phyloP scores from a whole-genome alignment of 2,329 filamentous ascomycete genomes.

The Arthrobotrys pseudoclavata region DNA sequence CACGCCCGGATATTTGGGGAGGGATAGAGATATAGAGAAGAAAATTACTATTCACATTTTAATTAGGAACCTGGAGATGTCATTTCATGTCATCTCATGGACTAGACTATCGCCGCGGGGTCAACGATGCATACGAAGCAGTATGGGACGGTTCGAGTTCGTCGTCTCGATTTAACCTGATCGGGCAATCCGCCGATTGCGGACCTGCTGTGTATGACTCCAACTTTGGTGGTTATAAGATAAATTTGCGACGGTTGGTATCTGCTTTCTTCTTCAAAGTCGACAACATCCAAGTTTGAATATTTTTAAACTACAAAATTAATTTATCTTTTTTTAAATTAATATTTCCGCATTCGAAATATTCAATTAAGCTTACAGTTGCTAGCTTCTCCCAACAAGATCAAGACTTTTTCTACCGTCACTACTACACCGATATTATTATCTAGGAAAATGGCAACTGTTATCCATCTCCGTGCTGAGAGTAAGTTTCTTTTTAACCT shows the following conservation, averaged over 20 bases:
- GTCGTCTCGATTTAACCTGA: constrained; percentile 25
- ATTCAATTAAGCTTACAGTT: too few species aligned
- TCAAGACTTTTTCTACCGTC: not conserved
- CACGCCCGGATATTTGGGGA: not conserved
- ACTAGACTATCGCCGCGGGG: constrained; percentile 8
- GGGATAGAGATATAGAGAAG: constrained; percentile 33
- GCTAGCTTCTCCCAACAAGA: not conserved
- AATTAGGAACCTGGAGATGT: constrained; percentile 16
- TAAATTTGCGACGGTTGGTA: constrained; percentile 37
- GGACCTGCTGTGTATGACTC: constrained; percentile 59
- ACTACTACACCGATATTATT: not conserved
- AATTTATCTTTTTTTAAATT: too few species aligned
- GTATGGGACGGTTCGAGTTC: constrained; percentile 18
- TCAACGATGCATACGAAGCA: too few species aligned
- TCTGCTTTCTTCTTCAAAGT: not conserved
- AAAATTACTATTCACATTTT: constrained; percentile 25
- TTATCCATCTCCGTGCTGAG: constrained; percentile 67
- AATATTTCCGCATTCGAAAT: too few species aligned
- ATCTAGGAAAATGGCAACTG: constrained; percentile 64
- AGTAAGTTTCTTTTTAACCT: constrained; percentile 64
- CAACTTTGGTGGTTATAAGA: not conserved
- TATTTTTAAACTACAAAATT: too few species aligned
- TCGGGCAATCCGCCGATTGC: constrained; percentile 57
- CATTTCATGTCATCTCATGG: constrained; percentile 14
- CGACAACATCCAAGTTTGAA: not conserved